These are phyloP conservation scores for Ganoderma leucocontextum DNA, from an alignment of 1,284 basidiomycete genomes.

Conservation along the genomic window DNA sequence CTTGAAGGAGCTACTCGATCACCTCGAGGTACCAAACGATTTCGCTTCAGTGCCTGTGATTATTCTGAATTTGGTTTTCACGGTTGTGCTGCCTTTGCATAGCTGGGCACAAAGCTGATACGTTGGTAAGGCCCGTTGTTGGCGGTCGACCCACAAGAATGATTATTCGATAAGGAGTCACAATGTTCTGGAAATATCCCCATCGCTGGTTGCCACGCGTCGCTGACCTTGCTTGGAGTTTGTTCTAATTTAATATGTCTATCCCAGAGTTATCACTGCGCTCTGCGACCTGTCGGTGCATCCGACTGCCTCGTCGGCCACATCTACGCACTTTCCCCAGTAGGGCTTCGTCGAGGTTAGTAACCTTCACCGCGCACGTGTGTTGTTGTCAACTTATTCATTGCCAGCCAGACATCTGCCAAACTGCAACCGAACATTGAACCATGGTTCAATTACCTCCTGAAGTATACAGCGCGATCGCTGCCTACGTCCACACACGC, in stretches of 20 bases:
- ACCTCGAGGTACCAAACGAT: too few relatives aligned
- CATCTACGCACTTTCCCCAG: neutral
- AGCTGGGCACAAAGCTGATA: too few relatives aligned
- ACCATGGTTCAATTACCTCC: conserved; percentile 33
- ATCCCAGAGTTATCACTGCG: neutral
- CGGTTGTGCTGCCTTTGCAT: too few relatives aligned
- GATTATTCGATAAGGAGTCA: too few relatives aligned
- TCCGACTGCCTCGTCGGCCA: neutral
- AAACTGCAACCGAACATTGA: neutral
- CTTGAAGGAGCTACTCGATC: too few relatives aligned
- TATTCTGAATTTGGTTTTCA: too few relatives aligned
- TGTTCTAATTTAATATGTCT: neutral
- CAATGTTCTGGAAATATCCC: too few relatives aligned
- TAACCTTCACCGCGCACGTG: neutral
- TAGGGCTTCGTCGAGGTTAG: neutral
- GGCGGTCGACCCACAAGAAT: neutral
- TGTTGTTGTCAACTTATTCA: neutral
- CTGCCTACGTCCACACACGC: conserved; percentile 27
- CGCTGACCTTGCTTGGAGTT: too few relatives aligned
- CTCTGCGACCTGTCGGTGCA: neutral
- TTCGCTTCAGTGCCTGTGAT: too few relatives aligned
- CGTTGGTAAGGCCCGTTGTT: too few relatives aligned
- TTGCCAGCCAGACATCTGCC: neutral
- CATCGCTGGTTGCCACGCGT: too few relatives aligned
- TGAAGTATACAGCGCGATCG: conserved; percentile 37